Evolutionary conservation across 2,329 filamentous ascomycete genomes (phyloP), one percentile per base, ranked within the genome.

Genomic region (Microsporum ferrugineum): DNA sequence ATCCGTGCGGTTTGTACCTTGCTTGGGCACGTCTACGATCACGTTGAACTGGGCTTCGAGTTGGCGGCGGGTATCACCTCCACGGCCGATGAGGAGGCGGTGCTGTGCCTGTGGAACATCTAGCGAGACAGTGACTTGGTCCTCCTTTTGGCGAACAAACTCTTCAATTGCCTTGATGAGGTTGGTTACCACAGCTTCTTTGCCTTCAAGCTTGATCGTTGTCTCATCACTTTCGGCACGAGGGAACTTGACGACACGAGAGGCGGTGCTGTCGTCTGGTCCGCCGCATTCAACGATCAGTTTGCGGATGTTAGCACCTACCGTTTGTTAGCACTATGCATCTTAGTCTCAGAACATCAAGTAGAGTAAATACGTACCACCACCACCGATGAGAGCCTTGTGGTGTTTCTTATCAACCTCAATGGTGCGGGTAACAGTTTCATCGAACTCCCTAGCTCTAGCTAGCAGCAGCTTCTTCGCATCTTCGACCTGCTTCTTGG

Each of bases 381-480:
- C 88, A 66, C 86, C 80, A 64, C 94, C 94, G 74, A 99, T 99
- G 65, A 99, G 80, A 60, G 87, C 84, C 75, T 88, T 86, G 77
- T 99, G 94, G 75, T 94, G 85, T 79, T 95, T 96, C 78, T 90
- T 89, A 67, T 97, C 91, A n/a, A 99, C 85, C 38, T 95, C 88
- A 57, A 99, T 79, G 10, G 85, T 90, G 77, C 87, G 86, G 14
- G 86, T 84, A 58, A 96, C 81, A n/a, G 89, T 96, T 66, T 94
- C 86, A 69, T 97, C 91, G 67, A 96, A 96, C 23, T 91, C 81
- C 63, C 86, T 87, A 60, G 88, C 87, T 77, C 91, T 91, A 76
- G 94, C 88, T 73, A 92, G 85, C 29, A 99, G 81, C 57, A 94
- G 77, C 77, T 94, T 94, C 82, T 94, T 94, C 3, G 94, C 92